These are phyloP conservation scores for Penicillium antarcticum DNA, from an alignment of 495 filamentous ascomycete species.

Conservation along the genomic window DNA sequence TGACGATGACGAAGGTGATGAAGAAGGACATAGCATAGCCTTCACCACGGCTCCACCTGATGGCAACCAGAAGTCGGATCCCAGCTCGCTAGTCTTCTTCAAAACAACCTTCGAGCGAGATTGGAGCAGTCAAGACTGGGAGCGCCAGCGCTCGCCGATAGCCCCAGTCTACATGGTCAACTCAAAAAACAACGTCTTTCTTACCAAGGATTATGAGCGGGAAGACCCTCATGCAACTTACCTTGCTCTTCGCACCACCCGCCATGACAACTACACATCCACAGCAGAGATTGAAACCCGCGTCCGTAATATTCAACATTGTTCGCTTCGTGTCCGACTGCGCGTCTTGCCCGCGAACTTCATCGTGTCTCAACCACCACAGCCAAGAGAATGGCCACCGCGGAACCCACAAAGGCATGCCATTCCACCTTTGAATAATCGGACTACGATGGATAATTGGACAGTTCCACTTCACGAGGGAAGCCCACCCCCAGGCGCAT, in stretches of 20 bases:
- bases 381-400: constrained; percentile 1
- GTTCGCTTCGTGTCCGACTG: constrained; percentile 60
- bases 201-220: constrained; percentile 34
- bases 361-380: constrained; percentile 9
- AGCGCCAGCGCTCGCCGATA: constrained; percentile 41
- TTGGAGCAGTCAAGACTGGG: constrained; percentile 62
- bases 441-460: not conserved
- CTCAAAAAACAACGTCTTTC: constrained; percentile 64
- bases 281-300: constrained; percentile 63
- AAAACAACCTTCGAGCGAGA: constrained; percentile 40
- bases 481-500: constrained; percentile 44
- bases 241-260: constrained; percentile 60
- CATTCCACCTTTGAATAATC: not conserved
- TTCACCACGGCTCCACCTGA: constrained; percentile 29
- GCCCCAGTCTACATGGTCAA: constrained; percentile 55
- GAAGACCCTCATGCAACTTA: constrained; percentile 38
- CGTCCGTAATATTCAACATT: constrained; percentile 50
- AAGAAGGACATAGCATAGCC: constrained; percentile 39
- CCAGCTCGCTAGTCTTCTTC: constrained; percentile 26
- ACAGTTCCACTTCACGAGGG: not conserved
- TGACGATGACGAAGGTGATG: constrained; percentile 5
- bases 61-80: not conserved
- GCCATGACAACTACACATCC: constrained; percentile 54
- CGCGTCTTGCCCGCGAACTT: constrained; percentile 27
- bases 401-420: not conserved